Base-by-base conservation (phyloP, 352 stramenopile genomes). In the Pythium rhizo-oryzae region DNA sequence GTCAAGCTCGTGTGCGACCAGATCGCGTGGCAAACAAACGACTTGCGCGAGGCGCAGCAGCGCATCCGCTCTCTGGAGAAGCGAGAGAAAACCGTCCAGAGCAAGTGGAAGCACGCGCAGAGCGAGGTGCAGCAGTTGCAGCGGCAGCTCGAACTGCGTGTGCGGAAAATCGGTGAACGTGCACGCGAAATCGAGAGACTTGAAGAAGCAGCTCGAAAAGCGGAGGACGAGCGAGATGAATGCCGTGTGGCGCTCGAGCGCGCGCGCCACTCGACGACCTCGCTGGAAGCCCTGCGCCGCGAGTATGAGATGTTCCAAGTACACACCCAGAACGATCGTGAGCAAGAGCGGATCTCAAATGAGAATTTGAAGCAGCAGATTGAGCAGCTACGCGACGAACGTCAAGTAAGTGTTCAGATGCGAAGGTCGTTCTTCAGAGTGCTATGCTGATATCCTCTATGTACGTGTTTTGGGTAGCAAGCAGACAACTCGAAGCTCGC, bases 1-100 rank as follows among this genome's bases (percentile, higher is more conserved):
- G 76, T 94, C 60, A 81, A 87, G 47, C 72, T 80, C 12, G 76
- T 92, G 72, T 86, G 73, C 53, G 82, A 90, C 49, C 83, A 92
- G 62, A 76, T 89, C 39, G 85, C 84, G 47, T 91, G 80, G 82
- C 82, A 91, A 49, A 83, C 83, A 23, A 88, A 75, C 33, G 78
- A 89, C 47, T 44, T 91, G 33, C 76, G 82, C n/a, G 81, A 89
- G 41, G 56, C 71, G 9, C 71, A 91, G 59, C 66, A 80, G 41
- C 85, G 86, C 52, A 70, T 90, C 25, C 68, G 66, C 4, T 37
- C 70, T 7, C 59, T 81, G 8, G 64, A 86, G 59, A 74, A 73
- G 21, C 67, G 72, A 30, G 80, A 91, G 47, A 62, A 71, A 30
- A 67, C 75, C 1, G 70, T 71, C n/a, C 74, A 87, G 18, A 68